Evolutionary conservation across 2,329 filamentous ascomycete species (phyloP), one percentile per base, ranked within the genome.

Genomic region (Elsinoe ampelina): DNA sequence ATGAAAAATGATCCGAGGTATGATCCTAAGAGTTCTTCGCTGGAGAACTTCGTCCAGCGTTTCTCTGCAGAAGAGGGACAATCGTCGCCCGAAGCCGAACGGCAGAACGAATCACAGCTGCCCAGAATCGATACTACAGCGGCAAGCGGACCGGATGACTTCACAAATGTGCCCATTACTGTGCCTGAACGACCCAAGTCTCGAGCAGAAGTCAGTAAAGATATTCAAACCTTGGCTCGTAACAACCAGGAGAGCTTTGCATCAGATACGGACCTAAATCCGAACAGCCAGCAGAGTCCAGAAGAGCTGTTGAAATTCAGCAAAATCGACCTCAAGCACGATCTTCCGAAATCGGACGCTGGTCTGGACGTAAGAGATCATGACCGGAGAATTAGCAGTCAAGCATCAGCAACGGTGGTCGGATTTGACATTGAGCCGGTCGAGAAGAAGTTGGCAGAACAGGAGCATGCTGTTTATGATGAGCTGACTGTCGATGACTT

Each of bases 171-270:
- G 12, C 26, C 54, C 1, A 48, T 56, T 32, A 30, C 39, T 35
- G 54, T 56, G 8, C 54, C 54, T 13, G 54, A 56, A 19, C 22
- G 54, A 10, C 54, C 54, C 32, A 56, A 48, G 19, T 56, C 54
- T 10, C 15, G 54, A 38, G 39, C 54, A 13, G 66, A 66, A 50
- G 67, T 65, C 1, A 62, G 67, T 12, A 66, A 68, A 43, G 67
- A 72, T 41, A 71, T 73, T 59, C 65, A 72, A 39, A 67, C 66
- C 41, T 55, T 73, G 20, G 67, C 66, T 42, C 65, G 67, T 19
- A 72, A 71, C 55, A 73, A 73, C 30, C 71, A 72, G 57, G 62
- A 56, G 64, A 64, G 51, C 63, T 63, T 48, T 63, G 62, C 26
- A 57, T 67, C 20, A 67, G 57, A 61, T 2, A 55, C 68, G 2